phyloP scores from a whole-genome alignment of 768 basidiomycete species.

The Lactifluus pinguis region DNA sequence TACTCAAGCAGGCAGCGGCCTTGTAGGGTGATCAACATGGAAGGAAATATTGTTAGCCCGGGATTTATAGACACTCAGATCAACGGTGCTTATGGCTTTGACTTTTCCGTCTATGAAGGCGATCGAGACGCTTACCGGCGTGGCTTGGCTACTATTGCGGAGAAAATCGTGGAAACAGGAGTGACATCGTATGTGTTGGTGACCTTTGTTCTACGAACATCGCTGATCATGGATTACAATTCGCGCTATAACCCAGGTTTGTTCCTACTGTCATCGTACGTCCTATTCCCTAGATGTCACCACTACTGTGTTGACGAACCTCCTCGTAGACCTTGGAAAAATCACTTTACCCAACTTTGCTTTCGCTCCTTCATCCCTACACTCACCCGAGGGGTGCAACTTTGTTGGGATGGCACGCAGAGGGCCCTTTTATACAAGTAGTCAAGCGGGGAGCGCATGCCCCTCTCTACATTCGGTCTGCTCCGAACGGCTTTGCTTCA shows the following conservation, averaged over 20 bases:
- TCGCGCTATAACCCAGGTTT: conserved; percentile 14
- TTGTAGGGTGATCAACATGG: conserved; percentile 53
- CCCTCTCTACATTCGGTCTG: conserved; percentile 51
- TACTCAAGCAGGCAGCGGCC: conserved; percentile 55
- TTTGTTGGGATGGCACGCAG: conserved; percentile 82
- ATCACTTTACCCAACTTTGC: conserved; percentile 60
- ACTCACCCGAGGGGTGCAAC: conserved; percentile 56
- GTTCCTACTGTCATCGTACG: conserved; percentile 50
- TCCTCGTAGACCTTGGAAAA: conserved; percentile 62
- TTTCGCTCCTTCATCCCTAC: conserved; percentile 60
- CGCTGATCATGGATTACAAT: background rate
- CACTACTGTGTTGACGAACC: background rate
- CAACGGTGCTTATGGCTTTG: conserved; percentile 83
- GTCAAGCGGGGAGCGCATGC: conserved; percentile 83
- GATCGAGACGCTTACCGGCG: conserved; percentile 57
- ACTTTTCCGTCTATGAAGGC: conserved; percentile 75
- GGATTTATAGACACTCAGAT: conserved; percentile 85
- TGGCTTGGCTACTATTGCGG: conserved; percentile 63
- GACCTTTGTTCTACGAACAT: conserved; percentile 11
- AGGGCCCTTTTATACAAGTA: conserved; percentile 80
- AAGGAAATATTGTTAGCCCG: conserved; percentile 76
- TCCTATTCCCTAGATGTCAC: background rate
- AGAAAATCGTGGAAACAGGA: conserved; percentile 76
- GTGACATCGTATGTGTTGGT: conserved; percentile 69
- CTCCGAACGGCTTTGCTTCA: conserved; percentile 51